Base-by-base conservation (phyloP, 495 filamentous ascomycete species). In the Apiosordaria backusii region DNA sequence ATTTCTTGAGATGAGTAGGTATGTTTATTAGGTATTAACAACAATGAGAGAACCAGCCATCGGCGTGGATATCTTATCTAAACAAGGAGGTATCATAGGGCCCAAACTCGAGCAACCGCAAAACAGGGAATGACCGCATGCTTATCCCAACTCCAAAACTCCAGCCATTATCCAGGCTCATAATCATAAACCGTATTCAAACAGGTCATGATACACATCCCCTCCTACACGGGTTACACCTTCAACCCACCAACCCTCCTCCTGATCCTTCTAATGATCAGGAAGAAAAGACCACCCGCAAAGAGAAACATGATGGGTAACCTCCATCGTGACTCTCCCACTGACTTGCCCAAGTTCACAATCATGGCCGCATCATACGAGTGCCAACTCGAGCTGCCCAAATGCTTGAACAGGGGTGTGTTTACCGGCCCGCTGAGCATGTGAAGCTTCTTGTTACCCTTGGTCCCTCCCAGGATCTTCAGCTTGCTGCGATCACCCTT, bases 321-420 rank as follows among this genome's bases (percentile, higher is more conserved):
- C 58, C 55, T 61, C 65, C 65, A 65, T 16, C 52, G 53, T 7
- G 61, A 58, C 4, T 9, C 50, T 2, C 35, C 35, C 35, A 45
- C 52, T 3, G 52, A 55, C 55, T 65, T 73, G 40, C 76, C 76
- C 18, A 76, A 23, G 2, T 64, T 60, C 5, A 69, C 65, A 25
- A 78, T 74, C 58, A 78, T 61, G 15, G 71, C 66, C 5, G 78
- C 80, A 61, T 82, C 80, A 26, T 74, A 78, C 7, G 74, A 77
- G 62, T 82, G 80, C 79, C 80, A 82, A 9, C 76, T 79, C 15
- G 79, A 81, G 57, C 77, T 78, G n/a, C 80, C 80, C 21, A 81
- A 72, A 57, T 82, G 80, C 54, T 77, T 72, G 64, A 81, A 81
- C 3, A 82, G 64, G 4, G 80, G 80, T 0, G 80, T 82, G 21